Conservation (phyloP, 2,329 filamentous ascomycete species). For the Fusarium papillatum region DNA sequence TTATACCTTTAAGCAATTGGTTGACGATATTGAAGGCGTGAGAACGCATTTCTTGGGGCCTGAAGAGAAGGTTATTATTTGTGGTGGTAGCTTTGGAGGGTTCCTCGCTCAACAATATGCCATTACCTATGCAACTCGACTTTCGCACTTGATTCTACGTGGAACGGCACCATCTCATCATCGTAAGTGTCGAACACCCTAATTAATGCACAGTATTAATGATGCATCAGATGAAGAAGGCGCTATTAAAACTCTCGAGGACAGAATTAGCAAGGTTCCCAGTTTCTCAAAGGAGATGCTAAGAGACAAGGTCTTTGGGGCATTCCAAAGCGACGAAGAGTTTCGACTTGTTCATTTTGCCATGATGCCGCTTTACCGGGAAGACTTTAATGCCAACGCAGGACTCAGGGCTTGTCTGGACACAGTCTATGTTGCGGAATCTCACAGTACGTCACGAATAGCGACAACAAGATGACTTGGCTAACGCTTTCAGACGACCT, state of each 20-base stretch:
- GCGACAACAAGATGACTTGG: not conserved
- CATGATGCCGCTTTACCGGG: constrained; percentile 34
- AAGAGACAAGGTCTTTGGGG: constrained; percentile 31
- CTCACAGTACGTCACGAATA: constrained; percentile 26
- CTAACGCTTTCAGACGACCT: constrained; percentile 16
- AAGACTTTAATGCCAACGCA: constrained; percentile 26
- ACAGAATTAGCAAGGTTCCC: constrained; percentile 22
- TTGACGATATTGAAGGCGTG: constrained; percentile 31
- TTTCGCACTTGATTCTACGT: constrained; percentile 29
- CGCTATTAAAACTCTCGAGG: constrained; percentile 25
- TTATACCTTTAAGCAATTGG: constrained; percentile 34
- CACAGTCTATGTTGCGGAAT: constrained; percentile 35
- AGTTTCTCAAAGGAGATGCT: constrained; percentile 32
- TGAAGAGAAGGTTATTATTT: constrained; percentile 23
- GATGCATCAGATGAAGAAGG: constrained; percentile 30
- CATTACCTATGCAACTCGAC: constrained; percentile 19
- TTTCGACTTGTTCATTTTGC: constrained; percentile 33
- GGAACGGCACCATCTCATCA: constrained; percentile 34
- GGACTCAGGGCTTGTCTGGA: constrained; percentile 13
- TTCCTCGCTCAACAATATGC: constrained; percentile 36
- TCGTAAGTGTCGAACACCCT: constrained; percentile 5
- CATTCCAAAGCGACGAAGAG: constrained; percentile 24
- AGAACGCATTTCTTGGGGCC: constrained; percentile 16
- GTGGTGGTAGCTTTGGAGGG: constrained; percentile 35
- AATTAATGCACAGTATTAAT: not conserved